Evolutionary conservation across 345 rosid species (phyloP).

Genomic region (Tarenaya hassleriana): DNA sequence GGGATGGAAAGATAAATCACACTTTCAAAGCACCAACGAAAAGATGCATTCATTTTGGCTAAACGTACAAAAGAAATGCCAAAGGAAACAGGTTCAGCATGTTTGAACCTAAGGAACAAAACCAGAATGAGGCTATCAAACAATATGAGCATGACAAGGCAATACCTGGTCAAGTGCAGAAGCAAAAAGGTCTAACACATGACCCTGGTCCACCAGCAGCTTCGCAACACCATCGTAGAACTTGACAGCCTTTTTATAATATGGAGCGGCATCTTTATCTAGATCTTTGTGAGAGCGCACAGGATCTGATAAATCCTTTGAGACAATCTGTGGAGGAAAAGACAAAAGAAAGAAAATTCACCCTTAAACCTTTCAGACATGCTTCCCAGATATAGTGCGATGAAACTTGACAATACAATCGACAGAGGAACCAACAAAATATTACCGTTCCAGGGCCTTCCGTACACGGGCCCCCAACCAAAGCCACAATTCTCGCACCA

Average conservation of each 20-base stretch:
- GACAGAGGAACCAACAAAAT: slow-evolving; percentile 33
- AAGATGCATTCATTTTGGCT: neutral
- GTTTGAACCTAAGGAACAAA: too few relatives aligned
- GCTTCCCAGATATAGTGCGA: slow-evolving; percentile 14
- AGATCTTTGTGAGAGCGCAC: slow-evolving; percentile 91
- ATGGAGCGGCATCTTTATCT: slow-evolving; percentile 65
- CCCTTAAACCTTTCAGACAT: neutral
- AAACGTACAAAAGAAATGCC: neutral
- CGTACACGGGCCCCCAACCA: slow-evolving; percentile 63
- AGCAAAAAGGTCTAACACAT: slow-evolving; percentile 68
- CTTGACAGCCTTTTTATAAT: slow-evolving; percentile 61
- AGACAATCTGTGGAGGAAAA: slow-evolving; percentile 60
- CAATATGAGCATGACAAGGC: neutral
- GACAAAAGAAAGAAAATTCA: slow-evolving; percentile 7
- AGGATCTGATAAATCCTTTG: slow-evolving; percentile 83
- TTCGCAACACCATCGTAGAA: slow-evolving; percentile 57
- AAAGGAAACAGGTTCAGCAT: too few relatives aligned
- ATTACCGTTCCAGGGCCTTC: slow-evolving; percentile 81
- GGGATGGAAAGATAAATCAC: neutral
- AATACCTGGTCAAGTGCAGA: slow-evolving; percentile 60
- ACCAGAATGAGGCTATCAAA: neutral
- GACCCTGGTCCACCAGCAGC: slow-evolving; percentile 74
- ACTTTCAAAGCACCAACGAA: neutral
- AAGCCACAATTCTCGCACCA: slow-evolving; percentile 76
- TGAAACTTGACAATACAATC: too few relatives aligned